Base-by-base conservation (phyloP, 331 rosid genomes). In the Arachis monticola region DNA sequence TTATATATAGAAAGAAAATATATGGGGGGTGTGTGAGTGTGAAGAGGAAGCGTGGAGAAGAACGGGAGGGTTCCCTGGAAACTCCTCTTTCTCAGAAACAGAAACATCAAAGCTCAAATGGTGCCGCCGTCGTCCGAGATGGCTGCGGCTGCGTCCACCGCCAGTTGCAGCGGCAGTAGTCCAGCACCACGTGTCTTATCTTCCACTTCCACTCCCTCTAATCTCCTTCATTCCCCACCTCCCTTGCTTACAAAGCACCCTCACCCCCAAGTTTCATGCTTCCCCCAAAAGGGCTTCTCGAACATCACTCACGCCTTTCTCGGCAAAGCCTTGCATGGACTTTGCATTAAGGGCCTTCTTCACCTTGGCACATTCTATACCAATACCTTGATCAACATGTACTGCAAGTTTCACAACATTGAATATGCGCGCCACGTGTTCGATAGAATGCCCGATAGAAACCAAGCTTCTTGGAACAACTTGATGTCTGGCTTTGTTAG, bases 401-500 rank as follows among this genome's bases (percentile, higher is more conserved):
- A 92, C 79, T 87, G 88, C 0, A 92, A 79, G 82, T 78, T 90
- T 61, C 93, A 87, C n/a, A 61, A 62, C 30, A 71, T 92, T n/a
- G 55, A 41, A 5, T 64, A 81, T 45, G 99, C 96, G 5, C 88
- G 85, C 2, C n/a, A 70, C 3, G 75, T 88, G 76, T 92, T 94
- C 65, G 96, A 92, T 80, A 61, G 70, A 74, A 87, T 91, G 82
- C 32, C 38, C 6, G 83, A 87, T 10, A 92, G 85, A 71, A 88
- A 94, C 61, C 96, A 92, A 78, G 92, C 96, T 53, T 91, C 97
- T 46, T 90, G 99, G 97, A 94, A 86, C 72, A 92, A 83, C 77
- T 87, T 94, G 96, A 94, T 90, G 85, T 88, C 97, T 2, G 86
- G 92, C 56, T 86, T 86, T 60, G 96, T 90, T 52, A 80, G 88